Evolutionary conservation across 495 filamentous ascomycete genomes (phyloP).

Genomic region (Penicillium soppii): DNA sequence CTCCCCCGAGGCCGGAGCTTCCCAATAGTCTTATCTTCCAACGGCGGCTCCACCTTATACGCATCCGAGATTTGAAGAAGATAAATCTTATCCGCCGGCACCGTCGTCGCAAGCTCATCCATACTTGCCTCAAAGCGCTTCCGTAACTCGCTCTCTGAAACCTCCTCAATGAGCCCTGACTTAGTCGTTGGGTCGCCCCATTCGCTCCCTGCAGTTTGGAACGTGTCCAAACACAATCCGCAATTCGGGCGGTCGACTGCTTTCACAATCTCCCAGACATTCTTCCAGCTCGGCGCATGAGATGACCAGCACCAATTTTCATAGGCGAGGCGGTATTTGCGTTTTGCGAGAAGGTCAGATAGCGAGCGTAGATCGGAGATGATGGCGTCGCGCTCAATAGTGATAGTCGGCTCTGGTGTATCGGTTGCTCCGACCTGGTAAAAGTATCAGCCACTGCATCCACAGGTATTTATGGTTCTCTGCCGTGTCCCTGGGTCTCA

Average conservation of each 20-base stretch:
- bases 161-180: constrained; percentile 56
- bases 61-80: constrained; percentile 78
- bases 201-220: constrained; percentile 74
- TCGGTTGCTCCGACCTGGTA: constrained; percentile 69
- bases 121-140: constrained; percentile 53
- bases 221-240: constrained; percentile 79
- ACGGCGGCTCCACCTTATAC: constrained; percentile 57
- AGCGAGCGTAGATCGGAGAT: constrained; percentile 63
- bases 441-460: background rate
- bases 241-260: constrained; percentile 63
- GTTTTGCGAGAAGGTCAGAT: constrained; percentile 58
- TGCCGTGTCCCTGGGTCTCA: background rate
- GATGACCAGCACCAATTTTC: constrained; percentile 89
- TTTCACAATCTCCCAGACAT: constrained; percentile 65
- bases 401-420: constrained; percentile 34
- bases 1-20: constrained; percentile 57
- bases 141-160: constrained; percentile 42
- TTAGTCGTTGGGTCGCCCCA: constrained; percentile 71
- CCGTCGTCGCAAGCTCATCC: constrained; percentile 47
- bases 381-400: constrained; percentile 41
- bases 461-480: background rate
- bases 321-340: constrained; percentile 64
- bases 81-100: constrained; percentile 72
- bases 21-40: constrained; percentile 42
- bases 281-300: constrained; percentile 64